These are phyloP conservation scores for Phragmites australis DNA, from an alignment of 176 grass and related monocot species.

Conservation along the genomic window DNA sequence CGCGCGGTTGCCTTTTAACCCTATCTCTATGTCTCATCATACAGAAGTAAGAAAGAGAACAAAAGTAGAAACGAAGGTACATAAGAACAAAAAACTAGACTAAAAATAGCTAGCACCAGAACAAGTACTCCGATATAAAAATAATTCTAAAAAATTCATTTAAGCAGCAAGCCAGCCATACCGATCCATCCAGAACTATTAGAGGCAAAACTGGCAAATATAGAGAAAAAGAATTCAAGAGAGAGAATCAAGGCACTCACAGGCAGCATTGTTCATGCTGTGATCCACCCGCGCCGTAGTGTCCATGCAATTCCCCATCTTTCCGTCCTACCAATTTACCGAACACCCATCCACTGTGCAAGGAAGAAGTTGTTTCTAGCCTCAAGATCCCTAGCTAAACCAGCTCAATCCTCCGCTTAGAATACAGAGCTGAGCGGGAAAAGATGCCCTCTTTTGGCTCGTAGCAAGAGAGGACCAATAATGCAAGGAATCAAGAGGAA, in stretches of 20 bases:
- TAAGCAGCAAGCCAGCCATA: neutral
- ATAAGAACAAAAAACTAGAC: neutral
- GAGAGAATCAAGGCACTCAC: conserved; percentile 52
- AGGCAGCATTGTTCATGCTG: conserved; percentile 56
- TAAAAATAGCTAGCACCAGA: neutral
- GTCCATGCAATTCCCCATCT: conserved; percentile 89
- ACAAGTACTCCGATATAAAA: neutral
- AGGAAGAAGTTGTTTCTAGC: conserved; percentile 5
- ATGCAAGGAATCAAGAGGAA: conserved; percentile 25
- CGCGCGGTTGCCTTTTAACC: conserved; percentile 3
- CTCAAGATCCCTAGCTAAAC: conserved; percentile 12
- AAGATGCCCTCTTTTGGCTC: neutral
- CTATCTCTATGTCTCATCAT: conserved; percentile 8
- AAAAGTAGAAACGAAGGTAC: neutral
- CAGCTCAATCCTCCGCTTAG: neutral
- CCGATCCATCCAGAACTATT: neutral
- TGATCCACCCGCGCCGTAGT: conserved; percentile 55
- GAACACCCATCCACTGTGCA: conserved; percentile 28
- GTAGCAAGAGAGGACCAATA: neutral
- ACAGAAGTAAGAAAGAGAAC: conserved; percentile 2
- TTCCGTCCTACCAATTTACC: conserved; percentile 36
- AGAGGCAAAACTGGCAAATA: conserved; percentile 37
- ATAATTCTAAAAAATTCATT: neutral
- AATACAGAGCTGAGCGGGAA: neutral
- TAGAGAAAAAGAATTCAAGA: conserved; percentile 2